A percentile compares a stretch with the other conserved stretches of the same genome.
Evolutionary conservation across 352 stramenopile species (phyloP).

Genomic region (Globisporangium nodosum): DNA sequence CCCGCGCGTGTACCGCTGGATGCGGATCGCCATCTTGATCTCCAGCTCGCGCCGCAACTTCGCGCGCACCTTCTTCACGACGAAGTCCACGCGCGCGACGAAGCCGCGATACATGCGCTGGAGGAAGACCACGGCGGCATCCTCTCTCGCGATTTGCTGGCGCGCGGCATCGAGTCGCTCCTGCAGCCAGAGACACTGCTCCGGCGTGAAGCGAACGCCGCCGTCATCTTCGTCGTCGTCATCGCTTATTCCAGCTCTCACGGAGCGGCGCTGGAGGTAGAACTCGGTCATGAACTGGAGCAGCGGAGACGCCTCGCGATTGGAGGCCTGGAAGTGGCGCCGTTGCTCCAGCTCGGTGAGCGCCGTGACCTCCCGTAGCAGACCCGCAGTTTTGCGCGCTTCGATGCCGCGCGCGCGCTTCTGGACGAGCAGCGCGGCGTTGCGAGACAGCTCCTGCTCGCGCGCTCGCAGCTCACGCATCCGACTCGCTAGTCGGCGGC

Average conservation of each 20-base stretch:
- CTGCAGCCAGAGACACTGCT: conserved; percentile 37
- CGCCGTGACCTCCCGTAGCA: conserved; percentile 37
- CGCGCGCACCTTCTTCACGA: conserved; percentile 29
- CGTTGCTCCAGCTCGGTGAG: conserved; percentile 40
- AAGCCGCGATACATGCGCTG: conserved; percentile 56
- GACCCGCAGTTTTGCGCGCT: conserved; percentile 21
- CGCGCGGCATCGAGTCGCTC: conserved; percentile 25
- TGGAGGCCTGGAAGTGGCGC: conserved; percentile 28
- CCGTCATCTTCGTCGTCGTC: neutral
- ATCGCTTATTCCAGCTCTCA: neutral
- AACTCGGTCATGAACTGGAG: conserved; percentile 41
- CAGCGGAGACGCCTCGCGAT: conserved; percentile 31
- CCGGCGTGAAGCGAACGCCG: conserved; percentile 21
- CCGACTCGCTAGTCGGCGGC: conserved; percentile 17
- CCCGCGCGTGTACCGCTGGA: conserved; percentile 32
- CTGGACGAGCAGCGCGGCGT: conserved; percentile 49
- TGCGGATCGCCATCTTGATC: conserved; percentile 19
- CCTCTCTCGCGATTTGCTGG: conserved; percentile 32
- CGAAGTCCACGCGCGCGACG: conserved; percentile 29
- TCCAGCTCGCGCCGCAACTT: conserved; percentile 27
- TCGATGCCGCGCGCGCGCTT: conserved; percentile 46
- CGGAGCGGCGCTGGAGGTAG: conserved; percentile 15
- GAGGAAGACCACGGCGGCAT: conserved; percentile 36
- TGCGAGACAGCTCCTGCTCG: conserved; percentile 23
- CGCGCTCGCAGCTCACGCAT: conserved; percentile 20